A percentile compares a stretch with the other conserved stretches of the same genome.
Conservation (phyloP, 2,329 filamentous ascomycete species). For the Pyrenophora tritici-repentis region DNA sequence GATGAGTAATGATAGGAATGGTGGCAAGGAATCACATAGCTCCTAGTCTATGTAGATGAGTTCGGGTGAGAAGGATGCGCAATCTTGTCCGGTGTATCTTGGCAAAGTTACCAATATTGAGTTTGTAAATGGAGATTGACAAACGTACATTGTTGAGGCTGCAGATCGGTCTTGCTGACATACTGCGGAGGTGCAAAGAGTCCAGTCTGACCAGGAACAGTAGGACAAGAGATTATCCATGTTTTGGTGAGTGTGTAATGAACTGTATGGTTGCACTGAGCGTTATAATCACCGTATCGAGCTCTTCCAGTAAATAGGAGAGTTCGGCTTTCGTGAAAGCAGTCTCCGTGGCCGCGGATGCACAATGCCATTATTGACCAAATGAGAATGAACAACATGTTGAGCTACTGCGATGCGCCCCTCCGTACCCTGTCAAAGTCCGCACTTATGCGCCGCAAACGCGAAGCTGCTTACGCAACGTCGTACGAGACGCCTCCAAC, state of each 20-base stretch:
- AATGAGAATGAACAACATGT: background rate
- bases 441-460: constrained; percentile 1
- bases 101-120: background rate
- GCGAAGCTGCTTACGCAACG: constrained; percentile 2
- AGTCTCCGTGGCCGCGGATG: constrained; percentile 1
- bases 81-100: background rate
- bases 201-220: too few relatives aligned
- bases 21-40: background rate
- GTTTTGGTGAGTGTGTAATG: too few relatives aligned
- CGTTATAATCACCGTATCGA: too few relatives aligned
- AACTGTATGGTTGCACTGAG: too few relatives aligned
- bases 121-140: background rate
- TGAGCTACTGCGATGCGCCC: background rate
- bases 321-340: background rate
- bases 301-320: background rate
- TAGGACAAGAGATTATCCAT: too few relatives aligned
- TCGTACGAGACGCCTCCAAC: background rate
- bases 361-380: background rate
- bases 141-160: background rate
- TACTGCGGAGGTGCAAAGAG: too few relatives aligned
- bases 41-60: background rate
- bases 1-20: background rate
- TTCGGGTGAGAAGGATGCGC: background rate
- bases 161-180: background rate
- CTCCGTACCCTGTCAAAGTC: constrained; percentile 2